Evolutionary conservation across 306 rosid species (phyloP).

Genomic region (Cucurbita ficifolia): DNA sequence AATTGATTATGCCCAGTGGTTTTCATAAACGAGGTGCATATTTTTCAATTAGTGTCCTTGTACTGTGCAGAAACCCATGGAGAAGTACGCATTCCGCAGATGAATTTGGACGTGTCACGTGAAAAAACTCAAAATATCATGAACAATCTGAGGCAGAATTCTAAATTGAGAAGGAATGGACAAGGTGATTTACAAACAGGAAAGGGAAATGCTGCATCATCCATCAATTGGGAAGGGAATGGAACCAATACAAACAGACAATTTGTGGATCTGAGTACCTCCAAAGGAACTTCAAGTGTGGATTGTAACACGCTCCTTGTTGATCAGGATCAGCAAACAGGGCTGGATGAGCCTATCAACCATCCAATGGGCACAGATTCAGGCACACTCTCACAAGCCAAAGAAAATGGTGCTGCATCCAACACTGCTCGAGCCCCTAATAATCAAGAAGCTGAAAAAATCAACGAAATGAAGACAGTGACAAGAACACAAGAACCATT

Average conservation of each 20-base stretch:
- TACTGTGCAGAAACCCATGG: conserved; percentile 25
- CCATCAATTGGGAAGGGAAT: conserved; percentile 7
- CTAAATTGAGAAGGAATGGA: conserved; percentile 11
- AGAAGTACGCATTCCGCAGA: conserved; percentile 9
- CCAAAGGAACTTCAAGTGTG: not conserved
- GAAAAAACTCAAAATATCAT: conserved; percentile 39
- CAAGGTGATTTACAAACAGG: conserved; percentile 10
- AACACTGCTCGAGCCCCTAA: conserved; percentile 6
- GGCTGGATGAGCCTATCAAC: conserved; percentile 14
- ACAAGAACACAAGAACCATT: conserved; percentile 14
- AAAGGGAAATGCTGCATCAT: conserved; percentile 8
- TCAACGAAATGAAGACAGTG: conserved; percentile 6
- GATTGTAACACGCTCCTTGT: not conserved
- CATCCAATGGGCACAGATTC: conserved; percentile 5
- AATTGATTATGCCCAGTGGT: not conserved
- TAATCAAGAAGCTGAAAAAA: conserved; percentile 12
- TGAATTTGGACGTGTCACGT: conserved; percentile 12
- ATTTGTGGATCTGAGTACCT: conserved; percentile 2
- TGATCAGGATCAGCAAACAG: conserved; percentile 12
- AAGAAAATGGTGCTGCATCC: conserved; percentile 13
- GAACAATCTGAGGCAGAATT: conserved; percentile 17
- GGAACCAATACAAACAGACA: conserved; percentile 13
- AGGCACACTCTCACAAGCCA: conserved; percentile 7
- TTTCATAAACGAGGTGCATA: not conserved
- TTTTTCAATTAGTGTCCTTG: conserved; percentile 1